These are phyloP conservation scores for Pichia sp. DNA, from an alignment of 1,139 yeast species.

Conservation along the genomic window DNA sequence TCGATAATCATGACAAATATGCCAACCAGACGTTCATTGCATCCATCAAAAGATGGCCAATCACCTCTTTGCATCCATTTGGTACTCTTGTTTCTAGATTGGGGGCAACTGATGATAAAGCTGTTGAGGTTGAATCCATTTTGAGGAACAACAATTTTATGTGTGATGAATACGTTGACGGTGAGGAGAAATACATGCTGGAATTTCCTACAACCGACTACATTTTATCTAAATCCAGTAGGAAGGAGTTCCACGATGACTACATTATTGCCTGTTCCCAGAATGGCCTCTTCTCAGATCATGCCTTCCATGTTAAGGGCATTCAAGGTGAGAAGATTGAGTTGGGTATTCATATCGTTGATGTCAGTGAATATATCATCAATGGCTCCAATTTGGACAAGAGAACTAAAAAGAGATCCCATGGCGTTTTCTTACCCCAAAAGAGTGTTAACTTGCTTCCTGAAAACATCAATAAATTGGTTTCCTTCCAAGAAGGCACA, in stretches of 20 bases:
- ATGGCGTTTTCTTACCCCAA: constrained; percentile 88
- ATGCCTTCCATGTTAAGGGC: constrained; percentile 71
- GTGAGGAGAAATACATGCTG: constrained; percentile 26
- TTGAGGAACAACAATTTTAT: constrained; percentile 88
- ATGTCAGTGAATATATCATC: constrained; percentile 63
- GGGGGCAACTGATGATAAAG: constrained; percentile 72
- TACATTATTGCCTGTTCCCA: constrained; percentile 62
- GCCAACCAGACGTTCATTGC: constrained; percentile 84
- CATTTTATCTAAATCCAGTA: constrained; percentile 27
- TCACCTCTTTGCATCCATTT: constrained; percentile 95
- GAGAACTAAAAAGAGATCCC: constrained; percentile 84
- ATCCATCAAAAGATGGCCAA: constrained; percentile 97
- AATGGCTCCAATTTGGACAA: constrained; percentile 76
- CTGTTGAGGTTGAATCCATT: constrained; percentile 82
- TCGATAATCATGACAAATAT: constrained; percentile 82
- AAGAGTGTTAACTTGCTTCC: constrained; percentile 67
- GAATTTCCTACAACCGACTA: constrained; percentile 28
- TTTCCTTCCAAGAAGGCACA: constrained; percentile 59
- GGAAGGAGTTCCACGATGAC: constrained; percentile 57
- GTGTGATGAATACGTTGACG: constrained; percentile 72
- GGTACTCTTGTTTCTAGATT: constrained; percentile 87
- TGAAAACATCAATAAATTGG: constrained; percentile 45
- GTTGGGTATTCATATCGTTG: constrained; percentile 73
- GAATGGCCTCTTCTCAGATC: constrained; percentile 55
- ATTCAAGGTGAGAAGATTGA: constrained; percentile 55